phyloP scores from a whole-genome alignment of 2,329 filamentous ascomycete species.

The Colletotrichum gloeosporioides region DNA sequence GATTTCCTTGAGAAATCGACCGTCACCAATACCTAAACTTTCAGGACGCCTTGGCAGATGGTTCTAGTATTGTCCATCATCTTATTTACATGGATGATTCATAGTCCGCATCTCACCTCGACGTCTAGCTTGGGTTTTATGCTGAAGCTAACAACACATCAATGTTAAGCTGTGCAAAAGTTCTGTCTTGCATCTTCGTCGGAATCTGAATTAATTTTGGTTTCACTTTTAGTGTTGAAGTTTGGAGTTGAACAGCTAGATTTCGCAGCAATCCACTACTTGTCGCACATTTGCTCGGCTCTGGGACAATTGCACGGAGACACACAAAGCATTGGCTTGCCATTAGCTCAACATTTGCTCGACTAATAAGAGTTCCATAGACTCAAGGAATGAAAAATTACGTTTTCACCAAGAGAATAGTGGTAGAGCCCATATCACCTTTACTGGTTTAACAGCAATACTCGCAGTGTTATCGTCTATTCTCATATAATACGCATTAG shows the following conservation, averaged over 20 bases:
- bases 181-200: background rate
- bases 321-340: background rate
- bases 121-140: background rate
- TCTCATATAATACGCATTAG: background rate
- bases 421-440: background rate
- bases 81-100: background rate
- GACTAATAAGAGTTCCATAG: background rate
- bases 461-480: background rate
- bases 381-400: background rate
- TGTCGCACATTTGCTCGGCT: background rate
- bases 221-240: background rate
- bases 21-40: background rate
- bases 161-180: accelerated
- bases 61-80: background rate
- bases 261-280: background rate
- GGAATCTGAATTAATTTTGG: background rate
- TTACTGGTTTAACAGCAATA: background rate
- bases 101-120: background rate
- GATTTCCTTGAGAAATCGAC: background rate
- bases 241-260: background rate
- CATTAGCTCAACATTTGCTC: background rate
- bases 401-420: background rate
- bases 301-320: background rate
- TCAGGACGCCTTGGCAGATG: background rate
- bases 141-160: background rate